These are phyloP conservation scores for Suillus occidentalis DNA, from an alignment of 768 basidiomycete genomes.

Conservation along the genomic window DNA sequence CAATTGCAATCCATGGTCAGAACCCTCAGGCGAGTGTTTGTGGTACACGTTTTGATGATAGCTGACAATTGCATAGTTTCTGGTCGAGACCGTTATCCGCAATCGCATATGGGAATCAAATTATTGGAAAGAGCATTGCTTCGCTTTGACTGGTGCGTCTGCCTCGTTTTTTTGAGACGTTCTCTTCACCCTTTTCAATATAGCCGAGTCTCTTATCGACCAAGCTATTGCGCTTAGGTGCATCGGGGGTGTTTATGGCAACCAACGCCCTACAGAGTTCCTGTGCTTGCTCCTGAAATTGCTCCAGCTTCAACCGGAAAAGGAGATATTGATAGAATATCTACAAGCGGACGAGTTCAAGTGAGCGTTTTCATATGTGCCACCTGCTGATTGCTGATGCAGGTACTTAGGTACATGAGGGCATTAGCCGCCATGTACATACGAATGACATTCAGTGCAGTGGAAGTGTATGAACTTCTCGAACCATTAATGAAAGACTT, in stretches of 20 bases:
- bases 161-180: slow-evolving; percentile 3
- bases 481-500: slow-evolving; percentile 96
- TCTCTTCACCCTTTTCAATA: slow-evolving; percentile 7
- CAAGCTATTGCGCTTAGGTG: slow-evolving; percentile 79
- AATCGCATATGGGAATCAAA: slow-evolving; percentile 92
- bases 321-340: slow-evolving; percentile 95
- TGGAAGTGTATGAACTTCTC: slow-evolving; percentile 89
- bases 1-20: slow-evolving; percentile 89
- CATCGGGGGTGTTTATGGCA: slow-evolving; percentile 94
- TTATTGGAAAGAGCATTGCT: slow-evolving; percentile 99
- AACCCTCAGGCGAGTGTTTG: slow-evolving; percentile 81
- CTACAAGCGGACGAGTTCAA: slow-evolving; percentile 97
- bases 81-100: slow-evolving; percentile 96
- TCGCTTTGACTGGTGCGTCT: slow-evolving; percentile 83
- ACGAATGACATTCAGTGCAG: slow-evolving; percentile 88
- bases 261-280: slow-evolving; percentile 93
- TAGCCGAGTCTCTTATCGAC: slow-evolving; percentile 93
- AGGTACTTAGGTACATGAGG: slow-evolving; percentile 73
- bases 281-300: slow-evolving; percentile 91
- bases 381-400: background rate
- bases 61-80: slow-evolving; percentile 52
- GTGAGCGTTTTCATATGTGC: slow-evolving; percentile 46
- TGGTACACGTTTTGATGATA: background rate
- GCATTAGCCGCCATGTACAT: slow-evolving; percentile 93
- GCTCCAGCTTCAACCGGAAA: slow-evolving; percentile 95